Base-by-base conservation (phyloP, 257 asterid genomes). In the Ehretia macrophylla region DNA sequence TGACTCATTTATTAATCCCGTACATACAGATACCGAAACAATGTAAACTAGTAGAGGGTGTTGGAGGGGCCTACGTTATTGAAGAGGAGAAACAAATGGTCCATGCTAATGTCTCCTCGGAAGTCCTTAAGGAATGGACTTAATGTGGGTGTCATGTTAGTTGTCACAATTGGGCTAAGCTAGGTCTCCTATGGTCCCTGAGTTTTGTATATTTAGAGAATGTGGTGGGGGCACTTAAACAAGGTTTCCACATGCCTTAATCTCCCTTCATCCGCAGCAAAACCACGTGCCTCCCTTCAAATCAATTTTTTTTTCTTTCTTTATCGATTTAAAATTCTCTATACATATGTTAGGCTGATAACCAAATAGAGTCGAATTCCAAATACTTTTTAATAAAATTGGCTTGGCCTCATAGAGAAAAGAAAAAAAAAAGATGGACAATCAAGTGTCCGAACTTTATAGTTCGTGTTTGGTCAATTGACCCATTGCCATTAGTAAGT, bases 191-290 rank as follows among this genome's bases (percentile, higher is more conserved):
- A 9, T 50, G 69, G 60, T 57, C 68, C 69, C 35, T 47, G 23
- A 37, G n/a, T 27, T 47, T 58, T 27, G 32, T 38, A 20, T 14
- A 42, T 10, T 11, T 20, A 14, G 0, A 11, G 17, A 14, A 11
- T 45, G 39, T 45, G 65, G 56, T 40, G 53, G 72, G 72, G 68
- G 23, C 62, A 56, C 35, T 52, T 51, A 50, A 40, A 40, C 70
- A 64, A 64, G 58, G 55, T 46, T 44, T 21, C 38, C 77, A 66
- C 77, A 73, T 82, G 86, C 81, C 76, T 60, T 66, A 72, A 77
- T 82, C 77, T 72, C 79, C 76, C 79, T 56, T 67, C 77, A 58
- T 67, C 65, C 64, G 60, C 72, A 62, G 79, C 90, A 42, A 82
- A 60, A 71, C 77, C 72, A 65, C 76, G 52, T 71, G 76, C 68